These are phyloP conservation scores for Aspergillus chevalieri DNA, from an alignment of 2,329 filamentous ascomycete species.

Conservation along the genomic window DNA sequence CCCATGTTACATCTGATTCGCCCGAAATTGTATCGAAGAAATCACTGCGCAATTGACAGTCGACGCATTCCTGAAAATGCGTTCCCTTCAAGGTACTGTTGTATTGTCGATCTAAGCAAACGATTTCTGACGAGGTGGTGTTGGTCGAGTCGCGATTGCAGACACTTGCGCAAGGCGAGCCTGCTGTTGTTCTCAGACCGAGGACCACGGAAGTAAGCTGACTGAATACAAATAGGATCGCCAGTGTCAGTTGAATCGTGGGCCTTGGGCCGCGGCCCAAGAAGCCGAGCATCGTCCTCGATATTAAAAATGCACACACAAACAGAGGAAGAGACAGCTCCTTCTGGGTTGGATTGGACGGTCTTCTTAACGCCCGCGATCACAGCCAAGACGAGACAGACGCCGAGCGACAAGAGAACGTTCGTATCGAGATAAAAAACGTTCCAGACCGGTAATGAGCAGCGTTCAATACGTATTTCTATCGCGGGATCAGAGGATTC, in stretches of 20 bases:
- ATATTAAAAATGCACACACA: background rate
- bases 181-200: conserved; percentile 26
- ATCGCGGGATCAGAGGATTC: background rate
- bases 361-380: background rate
- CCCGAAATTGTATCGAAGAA: conserved; percentile 27
- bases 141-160: conserved; percentile 27
- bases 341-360: background rate
- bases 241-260: conserved; percentile 13
- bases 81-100: conserved; percentile 26
- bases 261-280: conserved; percentile 8
- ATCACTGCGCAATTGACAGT: conserved; percentile 37
- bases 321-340: background rate
- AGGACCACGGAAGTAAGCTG: conserved; percentile 16
- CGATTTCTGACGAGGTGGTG: conserved; percentile 37
- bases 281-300: conserved; percentile 15
- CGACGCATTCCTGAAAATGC: conserved; percentile 36
- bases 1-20: conserved; percentile 42
- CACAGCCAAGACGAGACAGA: conserved; percentile 4
- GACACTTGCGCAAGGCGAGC: conserved; percentile 34
- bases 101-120: conserved; percentile 36
- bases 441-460: background rate
- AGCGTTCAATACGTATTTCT: background rate
- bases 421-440: background rate
- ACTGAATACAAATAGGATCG: conserved; percentile 13
- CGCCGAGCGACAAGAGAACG: background rate